Base-by-base conservation (phyloP, 352 stramenopile species). In the Thraustochytrium sp. region DNA sequence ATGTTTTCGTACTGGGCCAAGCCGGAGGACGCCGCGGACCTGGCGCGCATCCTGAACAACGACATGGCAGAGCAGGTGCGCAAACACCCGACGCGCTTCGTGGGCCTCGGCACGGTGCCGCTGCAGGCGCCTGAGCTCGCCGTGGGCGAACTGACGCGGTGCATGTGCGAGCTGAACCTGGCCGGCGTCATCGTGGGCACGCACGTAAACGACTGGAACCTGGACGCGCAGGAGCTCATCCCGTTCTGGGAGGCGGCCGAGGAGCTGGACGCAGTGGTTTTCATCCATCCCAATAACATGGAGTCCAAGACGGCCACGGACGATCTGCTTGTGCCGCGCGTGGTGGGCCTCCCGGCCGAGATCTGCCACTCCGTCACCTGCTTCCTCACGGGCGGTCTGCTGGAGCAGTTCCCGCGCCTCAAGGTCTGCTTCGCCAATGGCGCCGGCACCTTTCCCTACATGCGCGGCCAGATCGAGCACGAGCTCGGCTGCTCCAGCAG, bases 1-100 rank as follows among this genome's bases (percentile, higher is more conserved):
- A 78, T 87, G 73, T 87, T 87, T 38, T 84, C 46, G 26, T 87
- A 87, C 62, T 87, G 85, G 85, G 85, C 85, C 38, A 87, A 87
- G 61, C 31, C 73, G 3, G 76, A 87, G 36, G 84, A 87, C 36
- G 34, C 64, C 31, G 38, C 85, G 29, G 85, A 87, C 26, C 44
- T 87, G 8, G 42, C 64, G 5, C 34, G 49, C 3, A 85, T 87
- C n/a, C 44, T 87, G 0, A 87, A 87, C 76, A 82, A 87, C 63
- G 68, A 87, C 75, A 87, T 87, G 34, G 83, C 85, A 13, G 76
- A 86, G 40, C 53, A 55, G 26, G 64, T 87, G 8, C 9, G n/a
- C 37, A 54, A 46, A 16, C 36, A 85, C 56, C 84, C 84, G 18
- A 21, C 83, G 9, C 61, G 84, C 37, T 87, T 87, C 38, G 56